A percentile compares a stretch with the other conserved stretches of the same genome.
Evolutionary conservation across 345 rosid genomes (phyloP).

Genomic region (Boechera divaricarpa): DNA sequence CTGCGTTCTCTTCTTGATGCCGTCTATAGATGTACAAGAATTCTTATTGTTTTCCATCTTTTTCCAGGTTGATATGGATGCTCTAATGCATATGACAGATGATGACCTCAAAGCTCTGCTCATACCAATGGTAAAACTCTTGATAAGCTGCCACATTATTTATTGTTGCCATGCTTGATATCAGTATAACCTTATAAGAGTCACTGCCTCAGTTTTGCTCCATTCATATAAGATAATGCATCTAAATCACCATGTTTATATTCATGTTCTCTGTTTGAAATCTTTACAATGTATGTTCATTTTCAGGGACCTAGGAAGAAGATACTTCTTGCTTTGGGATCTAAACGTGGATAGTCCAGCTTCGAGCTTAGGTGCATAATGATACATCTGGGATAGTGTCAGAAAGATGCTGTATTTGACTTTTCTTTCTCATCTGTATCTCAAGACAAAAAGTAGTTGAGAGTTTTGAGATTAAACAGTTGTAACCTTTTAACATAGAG

Average conservation of each 20-base stretch:
- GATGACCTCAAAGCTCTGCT: conserved; percentile 93
- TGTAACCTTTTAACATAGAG: conserved; percentile 17
- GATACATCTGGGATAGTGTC: not conserved
- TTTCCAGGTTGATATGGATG: conserved; percentile 91
- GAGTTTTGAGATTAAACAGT: conserved; percentile 22
- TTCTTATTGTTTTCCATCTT: conserved; percentile 23
- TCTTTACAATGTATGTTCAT: conserved; percentile 22
- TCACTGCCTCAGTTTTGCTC: not conserved
- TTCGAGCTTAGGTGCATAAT: conserved; percentile 9
- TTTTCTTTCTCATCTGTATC: conserved; percentile 29
- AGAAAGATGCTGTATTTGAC: conserved; percentile 15
- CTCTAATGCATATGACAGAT: conserved; percentile 93
- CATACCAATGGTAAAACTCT: conserved; percentile 81
- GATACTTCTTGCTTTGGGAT: conserved; percentile 78
- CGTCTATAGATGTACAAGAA: not conserved
- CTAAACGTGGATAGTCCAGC: conserved; percentile 49
- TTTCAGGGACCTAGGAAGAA: conserved; percentile 95
- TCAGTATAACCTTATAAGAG: not conserved
- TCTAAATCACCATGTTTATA: not conserved
- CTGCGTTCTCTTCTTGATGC: not conserved
- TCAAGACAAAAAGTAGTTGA: conserved; percentile 18
- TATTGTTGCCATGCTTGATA: not conserved
- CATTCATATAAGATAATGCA: not conserved
- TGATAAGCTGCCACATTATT: not conserved
- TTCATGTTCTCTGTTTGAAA: conserved; percentile 6